Conservation (phyloP, 23 red algal genomes). For the Gracilariopsis chorda region DNA sequence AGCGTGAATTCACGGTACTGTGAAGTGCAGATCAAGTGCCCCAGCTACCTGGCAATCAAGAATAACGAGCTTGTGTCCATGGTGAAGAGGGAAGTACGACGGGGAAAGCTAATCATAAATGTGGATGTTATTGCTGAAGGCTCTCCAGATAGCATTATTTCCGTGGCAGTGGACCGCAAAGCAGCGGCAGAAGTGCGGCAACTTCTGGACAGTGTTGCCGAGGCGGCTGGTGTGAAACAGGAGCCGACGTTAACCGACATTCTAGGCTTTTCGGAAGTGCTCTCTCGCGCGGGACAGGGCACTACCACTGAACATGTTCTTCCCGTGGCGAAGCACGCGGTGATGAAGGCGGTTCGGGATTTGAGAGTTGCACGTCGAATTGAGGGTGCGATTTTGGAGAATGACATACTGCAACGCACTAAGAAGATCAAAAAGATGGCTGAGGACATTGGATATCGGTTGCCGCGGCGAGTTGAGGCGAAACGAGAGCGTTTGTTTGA, state of each 20-base stretch:
- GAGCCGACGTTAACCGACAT: conserved; percentile 56
- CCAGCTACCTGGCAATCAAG: background rate
- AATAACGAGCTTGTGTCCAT: conserved; percentile 32
- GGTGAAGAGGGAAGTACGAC: conserved; percentile 33
- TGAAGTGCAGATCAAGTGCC: conserved; percentile 41
- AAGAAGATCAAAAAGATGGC: conserved; percentile 32
- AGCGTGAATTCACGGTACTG: conserved; percentile 59
- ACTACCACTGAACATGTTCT: background rate
- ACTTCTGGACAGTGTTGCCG: conserved; percentile 57
- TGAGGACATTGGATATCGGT: conserved; percentile 40
- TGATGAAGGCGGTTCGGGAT: conserved; percentile 48
- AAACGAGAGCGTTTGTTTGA: conserved; percentile 48
- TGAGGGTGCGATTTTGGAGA: conserved; percentile 59
- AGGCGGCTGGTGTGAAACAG: conserved; percentile 22
- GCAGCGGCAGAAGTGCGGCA: conserved; percentile 26
- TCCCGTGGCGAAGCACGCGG: conserved; percentile 23
- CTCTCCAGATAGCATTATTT: background rate
- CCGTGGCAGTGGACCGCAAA: conserved; percentile 18
- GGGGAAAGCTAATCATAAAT: conserved; percentile 33
- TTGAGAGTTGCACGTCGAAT: conserved; percentile 29
- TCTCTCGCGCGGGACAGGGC: conserved; percentile 13
- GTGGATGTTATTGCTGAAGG: conserved; percentile 24
- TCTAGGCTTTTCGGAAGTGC: conserved; percentile 63
- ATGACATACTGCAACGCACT: conserved; percentile 31
- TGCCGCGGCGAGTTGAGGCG: conserved; percentile 26